Evolutionary conservation across 2,329 filamentous ascomycete genomes (phyloP).

Genomic region (Phyllosticta capitalensis): DNA sequence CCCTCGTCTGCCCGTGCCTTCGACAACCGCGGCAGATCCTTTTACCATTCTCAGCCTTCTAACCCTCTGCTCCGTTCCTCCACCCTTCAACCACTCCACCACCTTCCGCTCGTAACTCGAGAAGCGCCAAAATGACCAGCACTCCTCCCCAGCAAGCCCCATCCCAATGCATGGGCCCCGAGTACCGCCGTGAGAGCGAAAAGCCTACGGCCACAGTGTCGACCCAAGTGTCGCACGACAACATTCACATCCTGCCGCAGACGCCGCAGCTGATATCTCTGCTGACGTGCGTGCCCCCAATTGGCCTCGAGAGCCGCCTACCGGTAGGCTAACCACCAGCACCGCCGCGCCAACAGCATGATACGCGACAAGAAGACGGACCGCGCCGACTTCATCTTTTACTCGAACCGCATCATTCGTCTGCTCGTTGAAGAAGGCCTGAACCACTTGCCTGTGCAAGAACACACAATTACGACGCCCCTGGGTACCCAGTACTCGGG

Average conservation of each 20-base stretch:
- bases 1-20: neutral
- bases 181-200: constrained; percentile 65
- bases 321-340: neutral
- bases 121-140: constrained; percentile 1
- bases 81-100: neutral
- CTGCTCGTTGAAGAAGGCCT: constrained; percentile 93
- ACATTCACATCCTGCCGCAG: constrained; percentile 83
- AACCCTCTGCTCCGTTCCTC: neutral
- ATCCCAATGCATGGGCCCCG: constrained; percentile 62
- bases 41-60: neutral
- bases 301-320: neutral
- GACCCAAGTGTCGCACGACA: constrained; percentile 67
- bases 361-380: constrained; percentile 86
- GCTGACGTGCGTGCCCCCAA: constrained; percentile 65
- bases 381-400: constrained; percentile 97
- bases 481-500: constrained; percentile 82
- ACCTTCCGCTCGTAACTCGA: neutral
- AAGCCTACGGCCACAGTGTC: constrained; percentile 87
- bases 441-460: constrained; percentile 88
- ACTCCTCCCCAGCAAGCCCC: constrained; percentile 27
- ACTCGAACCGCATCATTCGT: constrained; percentile 96
- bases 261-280: constrained; percentile 95
- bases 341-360: constrained; percentile 52
- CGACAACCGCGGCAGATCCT: neutral
- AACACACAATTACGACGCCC: constrained; percentile 82